Evolutionary conservation across 306 rosid species (phyloP), one percentile per base, ranked within the genome.

Genomic region (Quercus parvula): DNA sequence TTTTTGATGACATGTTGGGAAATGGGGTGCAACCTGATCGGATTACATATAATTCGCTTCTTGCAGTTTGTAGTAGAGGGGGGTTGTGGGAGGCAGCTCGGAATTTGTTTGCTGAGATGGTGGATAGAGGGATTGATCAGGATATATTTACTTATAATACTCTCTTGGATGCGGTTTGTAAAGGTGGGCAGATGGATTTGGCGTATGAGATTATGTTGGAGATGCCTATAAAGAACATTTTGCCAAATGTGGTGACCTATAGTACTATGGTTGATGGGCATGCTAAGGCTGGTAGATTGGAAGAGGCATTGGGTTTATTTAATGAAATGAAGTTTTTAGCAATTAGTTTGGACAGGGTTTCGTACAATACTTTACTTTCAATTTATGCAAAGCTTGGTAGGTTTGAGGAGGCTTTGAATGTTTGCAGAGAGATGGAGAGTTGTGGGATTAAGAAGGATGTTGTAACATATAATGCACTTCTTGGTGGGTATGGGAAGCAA

Each of bases 261-360:
- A 92, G 99, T 75, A 91, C 96, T 57, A 76, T 95, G 89, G 90
- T 92, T 75, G 99, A 93, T 81, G 99, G 96, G 24, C 91, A 85
- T 82, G 93, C 99, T n/a, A 93, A 93, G 86, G 91, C 88, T 19
- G 89, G 92, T 33, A 84, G 86, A 84, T 84, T 90, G 35, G 97
- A 92, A 85, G 98, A 93, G 14, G 98, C 98, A 0, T 81, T 95
- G 30, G 75, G 62, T 83, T 74, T 95, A 28, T 93, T 86, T 71
- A 81, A 85, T 49, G 92, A 91, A 69, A 91, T 93, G 98, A 93
- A 87, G 88, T 82, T 57, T 80, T 78, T 78, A 70, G 82, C 83
- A 33, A 82, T 95, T 86, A 74, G 88, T 61, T 80, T 90, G 58
- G 99, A 95, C 71, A 86, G 98, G 83, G 98, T 95, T 63, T 88